Percentiles rank a stretch among this genome's conserved stretches.
Conservation (phyloP, 768 basidiomycete species). For the Naematelia encephala region DNA sequence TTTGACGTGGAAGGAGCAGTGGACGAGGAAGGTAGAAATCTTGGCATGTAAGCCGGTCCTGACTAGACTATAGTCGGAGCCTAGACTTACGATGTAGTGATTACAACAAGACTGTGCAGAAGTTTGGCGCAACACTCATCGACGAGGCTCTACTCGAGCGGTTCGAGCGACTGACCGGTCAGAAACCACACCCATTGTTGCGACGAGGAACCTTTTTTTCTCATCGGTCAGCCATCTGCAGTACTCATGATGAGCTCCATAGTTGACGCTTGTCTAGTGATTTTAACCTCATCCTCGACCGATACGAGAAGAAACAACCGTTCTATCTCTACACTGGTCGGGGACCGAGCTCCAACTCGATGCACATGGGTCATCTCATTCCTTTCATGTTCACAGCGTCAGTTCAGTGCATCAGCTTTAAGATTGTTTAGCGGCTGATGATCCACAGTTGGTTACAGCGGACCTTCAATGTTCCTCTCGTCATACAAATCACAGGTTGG, state of each 20-base stretch:
- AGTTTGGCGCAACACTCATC: conserved; percentile 86
- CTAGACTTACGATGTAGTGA: conserved; percentile 60
- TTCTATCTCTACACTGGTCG: conserved; percentile 98
- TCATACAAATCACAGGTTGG: conserved; percentile 89
- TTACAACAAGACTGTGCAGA: conserved; percentile 89
- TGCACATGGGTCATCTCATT: conserved; percentile 97
- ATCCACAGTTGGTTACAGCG: conserved; percentile 89
- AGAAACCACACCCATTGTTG: conserved; percentile 79
- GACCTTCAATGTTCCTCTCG: conserved; percentile 88
- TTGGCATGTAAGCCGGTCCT: conserved; percentile 57
- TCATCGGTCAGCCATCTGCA: conserved; percentile 65
- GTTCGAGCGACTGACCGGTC: conserved; percentile 87
- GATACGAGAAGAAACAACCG: conserved; percentile 93
- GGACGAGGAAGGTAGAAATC: conserved; percentile 69
- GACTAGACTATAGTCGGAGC: background rate
- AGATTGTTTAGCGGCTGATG: background rate
- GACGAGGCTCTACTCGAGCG: conserved; percentile 73
- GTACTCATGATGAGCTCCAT: background rate
- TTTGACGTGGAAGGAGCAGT: conserved; percentile 97
- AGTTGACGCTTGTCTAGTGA: conserved; percentile 59
- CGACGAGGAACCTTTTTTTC: conserved; percentile 96
- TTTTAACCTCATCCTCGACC: conserved; percentile 86
- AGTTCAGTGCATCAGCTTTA: conserved; percentile 38
- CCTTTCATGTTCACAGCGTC: conserved; percentile 97
- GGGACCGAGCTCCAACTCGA: conserved; percentile 91